Evolutionary conservation across 257 asterid species (phyloP).

Genomic region (Solanum tarapatanum): DNA sequence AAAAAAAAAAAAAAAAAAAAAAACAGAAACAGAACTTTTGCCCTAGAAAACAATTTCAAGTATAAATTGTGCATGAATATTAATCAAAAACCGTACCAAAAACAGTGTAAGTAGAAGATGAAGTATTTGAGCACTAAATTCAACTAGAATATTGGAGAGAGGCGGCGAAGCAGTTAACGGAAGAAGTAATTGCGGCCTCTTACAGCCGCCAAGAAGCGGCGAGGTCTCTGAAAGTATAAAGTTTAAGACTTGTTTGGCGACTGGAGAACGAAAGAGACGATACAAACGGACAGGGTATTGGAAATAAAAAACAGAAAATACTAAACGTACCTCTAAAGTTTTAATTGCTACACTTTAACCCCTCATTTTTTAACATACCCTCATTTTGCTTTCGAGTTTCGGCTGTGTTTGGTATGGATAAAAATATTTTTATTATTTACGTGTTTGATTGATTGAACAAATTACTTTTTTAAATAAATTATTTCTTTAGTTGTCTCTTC

Average conservation of each 20-base stretch:
- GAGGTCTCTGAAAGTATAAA: not conserved
- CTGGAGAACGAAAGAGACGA: not conserved
- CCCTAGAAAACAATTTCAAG: not conserved
- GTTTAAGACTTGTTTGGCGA: not conserved
- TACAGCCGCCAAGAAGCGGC: not conserved
- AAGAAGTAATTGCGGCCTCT: not conserved
- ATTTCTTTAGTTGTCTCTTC: too few species aligned
- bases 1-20: too few species aligned
- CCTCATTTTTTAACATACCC: not conserved
- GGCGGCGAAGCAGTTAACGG: not conserved
- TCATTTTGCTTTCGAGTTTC: not conserved
- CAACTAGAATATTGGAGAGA: not conserved
- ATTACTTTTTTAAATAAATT: not conserved
- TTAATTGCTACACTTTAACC: not conserved
- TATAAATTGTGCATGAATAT: not conserved
- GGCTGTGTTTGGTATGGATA: not conserved
- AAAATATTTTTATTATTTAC: not conserved
- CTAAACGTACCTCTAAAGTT: not conserved
- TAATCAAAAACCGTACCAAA: not conserved
- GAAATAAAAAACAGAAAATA: not conserved
- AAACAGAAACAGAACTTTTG: not conserved
- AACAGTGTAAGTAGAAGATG: not conserved
- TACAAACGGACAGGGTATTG: not conserved
- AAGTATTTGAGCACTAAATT: not conserved
- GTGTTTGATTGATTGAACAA: not conserved